A percentile compares a stretch with the other conserved stretches of the same genome.
These are phyloP conservation scores for Pseudophaeomoniella oleicola DNA, from an alignment of 2,329 filamentous ascomycete species.

Conservation along the genomic window DNA sequence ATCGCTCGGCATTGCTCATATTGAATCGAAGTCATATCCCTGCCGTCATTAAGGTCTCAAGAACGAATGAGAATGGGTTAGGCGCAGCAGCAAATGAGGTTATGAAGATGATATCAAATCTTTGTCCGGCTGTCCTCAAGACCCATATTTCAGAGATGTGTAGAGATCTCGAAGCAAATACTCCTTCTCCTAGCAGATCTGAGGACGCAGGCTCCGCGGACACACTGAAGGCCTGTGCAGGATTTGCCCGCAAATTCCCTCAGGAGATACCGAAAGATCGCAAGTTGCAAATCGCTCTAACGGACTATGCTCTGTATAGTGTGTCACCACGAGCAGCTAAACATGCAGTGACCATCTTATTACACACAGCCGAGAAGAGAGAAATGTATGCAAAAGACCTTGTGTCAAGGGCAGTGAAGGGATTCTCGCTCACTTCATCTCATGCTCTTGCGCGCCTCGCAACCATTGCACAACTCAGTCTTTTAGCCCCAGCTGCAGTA, in stretches of 20 bases:
- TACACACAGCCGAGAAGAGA: slow-evolving; percentile 62
- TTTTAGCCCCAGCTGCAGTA: slow-evolving; percentile 47
- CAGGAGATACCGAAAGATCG: slow-evolving; percentile 69
- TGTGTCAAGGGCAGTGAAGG: slow-evolving; percentile 58
- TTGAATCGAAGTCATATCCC: slow-evolving; percentile 93
- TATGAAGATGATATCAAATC: slow-evolving; percentile 79
- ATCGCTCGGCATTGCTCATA: slow-evolving; percentile 67
- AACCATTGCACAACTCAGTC: slow-evolving; percentile 50
- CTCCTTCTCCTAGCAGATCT: slow-evolving; percentile 51
- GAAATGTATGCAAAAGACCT: slow-evolving; percentile 78
- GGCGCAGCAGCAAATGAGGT: slow-evolving; percentile 73
- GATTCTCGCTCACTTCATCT: slow-evolving; percentile 56
- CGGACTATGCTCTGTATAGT: slow-evolving; percentile 70
- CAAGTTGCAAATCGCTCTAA: slow-evolving; percentile 67
- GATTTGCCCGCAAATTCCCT: slow-evolving; percentile 76
- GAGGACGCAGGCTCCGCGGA: slow-evolving; percentile 70
- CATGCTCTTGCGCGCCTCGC: slow-evolving; percentile 52
- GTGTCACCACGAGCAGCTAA: slow-evolving; percentile 73
- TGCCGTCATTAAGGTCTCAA: slow-evolving; percentile 74
- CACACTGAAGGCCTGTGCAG: slow-evolving; percentile 84
- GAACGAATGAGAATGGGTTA: slow-evolving; percentile 66
- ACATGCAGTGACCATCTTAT: slow-evolving; percentile 80
- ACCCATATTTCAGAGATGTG: slow-evolving; percentile 85
- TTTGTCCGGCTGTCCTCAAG: slow-evolving; percentile 81
- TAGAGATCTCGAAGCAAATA: slow-evolving; percentile 67